Base-by-base conservation (phyloP, 2,329 filamentous ascomycete species). In the Scorias spongiosa region DNA sequence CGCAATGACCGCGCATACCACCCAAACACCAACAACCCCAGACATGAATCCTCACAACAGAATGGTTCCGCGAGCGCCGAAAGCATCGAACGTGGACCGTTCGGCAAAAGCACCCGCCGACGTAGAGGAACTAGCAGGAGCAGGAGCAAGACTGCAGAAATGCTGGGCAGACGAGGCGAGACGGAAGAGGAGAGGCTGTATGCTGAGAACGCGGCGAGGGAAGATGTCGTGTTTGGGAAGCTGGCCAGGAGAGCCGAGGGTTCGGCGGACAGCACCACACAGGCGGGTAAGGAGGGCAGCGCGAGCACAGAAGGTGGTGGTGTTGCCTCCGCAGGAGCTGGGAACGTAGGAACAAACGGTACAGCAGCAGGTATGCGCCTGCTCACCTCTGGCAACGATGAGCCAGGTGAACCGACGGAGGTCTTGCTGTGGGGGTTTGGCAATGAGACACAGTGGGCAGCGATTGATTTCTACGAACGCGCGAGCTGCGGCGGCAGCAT, bases 391-490 rank as follows among this genome's bases (percentile, higher is more conserved):
- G 32, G 12, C 12, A 36, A 5, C 12, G 32, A 36, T 12, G 32
- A 36, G 5, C 32, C 32, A 3, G 32, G 71, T 49, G 72, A 76
- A 50, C 76, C 79, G 2, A 81, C 84, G 34, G 87, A 95, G 64
- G 76, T 93, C 49, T 78, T 94, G 44, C 70, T 96, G 12, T 84
- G 88, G 52, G 89, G 89, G 28, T 95, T 88, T 63, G 76, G 62
- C 67, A 80, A 64, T 72, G 70, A 74, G 4, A 59, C 63, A 7
- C 74, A 79, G 57, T 95, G 91, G 74, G 86, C 88, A 26, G 87
- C 87, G 29, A 80, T 96, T 54, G 79, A 83, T 52, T 84, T 85
- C 64, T 96, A 83, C 66, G 89, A 95, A 67, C 76, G 80, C 47
- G 78, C 93, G 37, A 36, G 32, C 32, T 89, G 84, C 6, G 64